phyloP scores from a whole-genome alignment of 352 stramenopile species.

The Hyphochytrium catenoides region DNA sequence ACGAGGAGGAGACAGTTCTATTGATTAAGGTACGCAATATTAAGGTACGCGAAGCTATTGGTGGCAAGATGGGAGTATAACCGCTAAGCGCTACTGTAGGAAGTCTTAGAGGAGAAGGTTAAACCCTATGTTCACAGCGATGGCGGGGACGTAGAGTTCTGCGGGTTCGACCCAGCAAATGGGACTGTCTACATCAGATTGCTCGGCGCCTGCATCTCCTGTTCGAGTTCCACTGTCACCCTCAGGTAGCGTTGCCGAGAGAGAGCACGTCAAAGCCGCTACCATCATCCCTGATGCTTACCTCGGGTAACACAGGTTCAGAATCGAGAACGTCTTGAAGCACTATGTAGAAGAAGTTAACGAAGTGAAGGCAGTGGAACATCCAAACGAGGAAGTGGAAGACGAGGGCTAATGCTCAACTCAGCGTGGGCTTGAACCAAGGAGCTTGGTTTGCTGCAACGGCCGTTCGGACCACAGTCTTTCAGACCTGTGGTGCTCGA shows the following conservation, averaged over 20 bases:
- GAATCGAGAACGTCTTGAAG: constrained; percentile 4
- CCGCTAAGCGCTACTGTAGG: constrained; percentile 4
- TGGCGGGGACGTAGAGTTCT: constrained; percentile 6
- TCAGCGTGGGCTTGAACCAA: no score
- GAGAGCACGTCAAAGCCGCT: no score
- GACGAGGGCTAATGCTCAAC: constrained; percentile 5
- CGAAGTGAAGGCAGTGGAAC: constrained; percentile 5
- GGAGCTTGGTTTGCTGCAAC: no score
- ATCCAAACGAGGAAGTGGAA: constrained; percentile 4
- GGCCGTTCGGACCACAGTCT: no score
- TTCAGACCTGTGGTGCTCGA: no score
- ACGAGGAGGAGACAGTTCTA: no score
- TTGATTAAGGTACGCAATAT: no score
- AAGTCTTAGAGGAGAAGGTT: constrained; percentile 1
- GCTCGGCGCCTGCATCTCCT: constrained; percentile 5
- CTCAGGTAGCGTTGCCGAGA: no score
- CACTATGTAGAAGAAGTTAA: constrained; percentile 5
- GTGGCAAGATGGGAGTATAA: no score
- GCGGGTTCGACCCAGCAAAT: constrained; percentile 4
- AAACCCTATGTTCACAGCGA: constrained; percentile 4
- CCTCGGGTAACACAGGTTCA: no score
- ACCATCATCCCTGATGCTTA: no score
- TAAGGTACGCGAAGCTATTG: no score
- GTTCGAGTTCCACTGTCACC: constrained; percentile 6
- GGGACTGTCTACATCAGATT: constrained; percentile 6